Base-by-base conservation (phyloP, 2,329 filamentous ascomycete species). In the Xenosphaeropsis pyriputrescens region DNA sequence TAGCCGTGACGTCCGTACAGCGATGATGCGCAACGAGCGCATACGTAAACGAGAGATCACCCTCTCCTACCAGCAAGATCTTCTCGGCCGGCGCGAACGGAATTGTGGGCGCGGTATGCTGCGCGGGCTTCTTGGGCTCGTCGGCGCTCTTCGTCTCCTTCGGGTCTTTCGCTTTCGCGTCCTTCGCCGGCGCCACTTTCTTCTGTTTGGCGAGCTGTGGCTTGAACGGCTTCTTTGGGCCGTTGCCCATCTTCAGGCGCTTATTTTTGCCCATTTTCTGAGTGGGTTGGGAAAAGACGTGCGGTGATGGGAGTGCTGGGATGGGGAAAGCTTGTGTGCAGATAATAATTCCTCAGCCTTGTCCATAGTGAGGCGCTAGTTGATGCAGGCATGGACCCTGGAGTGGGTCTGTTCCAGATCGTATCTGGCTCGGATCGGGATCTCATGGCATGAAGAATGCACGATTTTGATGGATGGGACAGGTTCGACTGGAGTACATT, bases 1-100 rank as follows among this genome's bases (percentile, higher is more conserved):
- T 86, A 29, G 79, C 81, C 0, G 73, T 79, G 5, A 89, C 56
- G 50, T 76, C 65, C 42, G 62, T 67, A 61, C 76, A 84, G 46
- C 64, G 67, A 59, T 85, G 79, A 50, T 79, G 66, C 38, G 67
- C 57, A 37, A 79, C 65, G 2, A 89, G 65, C 2, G 74, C 77
- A 18, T 70, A 68, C 11, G 82, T 72, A 55, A 86, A 89, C 54
- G 79, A 85, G 52, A 91, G 73, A 57, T 93, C 84, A 46, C 75
- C 84, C 54, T 91, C 84, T 50, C 84, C 84, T 37, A 89, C 61
- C 2, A 89, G 70, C 6, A 91, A 72, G 44, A 89, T 85, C 48
- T 69, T 62, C 46, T 86, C 74, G 48, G 70, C 60, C 30, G 70
- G 61, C 17, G 65, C 57, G 57, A 89, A 88, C 13, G 83, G 83